Base-by-base conservation (phyloP, 2,329 filamentous ascomycete genomes). In the Chaetomium olivaceum region DNA sequence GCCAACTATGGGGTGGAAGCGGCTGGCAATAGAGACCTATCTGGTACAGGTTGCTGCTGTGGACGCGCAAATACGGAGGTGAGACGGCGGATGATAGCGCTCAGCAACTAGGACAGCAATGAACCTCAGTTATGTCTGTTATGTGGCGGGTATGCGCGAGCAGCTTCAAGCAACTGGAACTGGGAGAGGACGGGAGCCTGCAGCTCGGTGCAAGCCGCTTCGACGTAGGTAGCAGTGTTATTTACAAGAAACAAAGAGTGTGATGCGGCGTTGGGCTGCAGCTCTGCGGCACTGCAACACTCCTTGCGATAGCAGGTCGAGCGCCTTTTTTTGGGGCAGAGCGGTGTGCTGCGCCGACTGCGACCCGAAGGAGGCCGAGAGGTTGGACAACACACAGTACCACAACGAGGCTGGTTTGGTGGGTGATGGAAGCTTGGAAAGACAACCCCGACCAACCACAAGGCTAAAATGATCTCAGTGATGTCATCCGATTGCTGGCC, bases 401-500 rank as follows among this genome's bases (percentile, higher is more conserved):
- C 64, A 36, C 36, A 16, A 9, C 14, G 36, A 27, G 54, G 48
- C 33, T 62, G 51, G 64, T 50, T 51, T 39, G 63, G 54, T 46
- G 31, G 58, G 58, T 5, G 58, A 39, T 31, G 46, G 27, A 21
- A 65, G 46, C 36, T 66, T 58, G 39, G 19, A 7, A 11, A 59
- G 36, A 43, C 16, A 19, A 12, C 25, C n/a, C 48, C 36, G 60
- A 61, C 69, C 69, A 71, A 71, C 65, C 69, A 70, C 58, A 63
- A 27, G 51, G 16, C 43, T 14, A 36, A 55, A 63, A 58, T 14
- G 21, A 7, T 1, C 48, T 11, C 33, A 27, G 67, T 72, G 70
- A 72, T 72, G 70, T 72, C 70, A 72, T 71, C 43, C 51, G 33
- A 23, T 61, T 62, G 68, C 67, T 70, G 70, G 65, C 69, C 65